Conservation (phyloP, 179 eudicot genomes). For the Vitellaria paradoxa region DNA sequence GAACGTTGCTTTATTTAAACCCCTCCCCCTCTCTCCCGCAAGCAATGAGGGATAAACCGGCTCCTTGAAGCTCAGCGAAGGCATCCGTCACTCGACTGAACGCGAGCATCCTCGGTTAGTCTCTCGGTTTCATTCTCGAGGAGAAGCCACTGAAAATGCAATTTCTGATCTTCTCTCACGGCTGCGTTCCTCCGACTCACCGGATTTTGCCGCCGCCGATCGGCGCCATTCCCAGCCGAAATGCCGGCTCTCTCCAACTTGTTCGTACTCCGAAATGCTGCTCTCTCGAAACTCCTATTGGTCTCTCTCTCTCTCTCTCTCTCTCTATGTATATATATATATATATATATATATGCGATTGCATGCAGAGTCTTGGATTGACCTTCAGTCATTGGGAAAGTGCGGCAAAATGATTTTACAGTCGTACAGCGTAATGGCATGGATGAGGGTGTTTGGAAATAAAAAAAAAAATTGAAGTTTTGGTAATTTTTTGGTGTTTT, state of each 20-base stretch:
- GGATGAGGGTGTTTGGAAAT: no score
- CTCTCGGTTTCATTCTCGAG: no score
- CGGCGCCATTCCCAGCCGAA: neutral
- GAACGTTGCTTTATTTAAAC: no score
- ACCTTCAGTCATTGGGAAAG: neutral
- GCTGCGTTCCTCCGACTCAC: neutral
- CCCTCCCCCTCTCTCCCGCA: no score
- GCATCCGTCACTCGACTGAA: no score
- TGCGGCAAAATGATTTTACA: neutral
- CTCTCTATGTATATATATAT: neutral
- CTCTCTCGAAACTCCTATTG: neutral
- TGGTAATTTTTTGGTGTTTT: no score
- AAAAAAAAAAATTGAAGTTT: no score
- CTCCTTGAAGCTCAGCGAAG: no score
- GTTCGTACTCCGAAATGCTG: neutral
- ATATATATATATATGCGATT: no score
- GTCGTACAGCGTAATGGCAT: no score
- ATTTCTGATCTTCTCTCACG: neutral
- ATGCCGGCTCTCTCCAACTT: neutral
- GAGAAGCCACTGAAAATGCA: neutral
- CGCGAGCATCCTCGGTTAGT: no score
- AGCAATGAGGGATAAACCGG: no score
- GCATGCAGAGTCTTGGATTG: neutral
- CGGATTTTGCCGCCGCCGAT: neutral
- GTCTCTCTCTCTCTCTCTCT: slow-evolving; percentile 7